Base-by-base conservation (phyloP, 2,329 filamentous ascomycete species). In the Ilyonectria mors-panacis region DNA sequence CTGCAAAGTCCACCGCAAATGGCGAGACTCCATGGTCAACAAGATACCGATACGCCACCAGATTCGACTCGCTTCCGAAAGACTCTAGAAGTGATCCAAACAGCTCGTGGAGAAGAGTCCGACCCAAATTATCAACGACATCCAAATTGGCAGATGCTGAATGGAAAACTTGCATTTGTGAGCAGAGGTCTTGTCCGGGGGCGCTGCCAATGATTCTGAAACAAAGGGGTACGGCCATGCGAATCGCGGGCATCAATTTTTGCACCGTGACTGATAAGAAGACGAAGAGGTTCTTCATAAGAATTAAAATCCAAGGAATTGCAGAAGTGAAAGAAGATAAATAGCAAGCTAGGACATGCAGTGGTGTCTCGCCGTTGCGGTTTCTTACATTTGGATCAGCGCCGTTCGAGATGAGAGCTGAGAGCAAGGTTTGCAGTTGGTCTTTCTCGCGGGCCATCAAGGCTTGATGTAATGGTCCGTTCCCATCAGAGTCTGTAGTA, bases 81-180 rank as follows among this genome's bases (percentile, higher is more conserved):
- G 6, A 47, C 6, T 17, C 1, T 50, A 33, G 35, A 30, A 42
- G 17, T 13, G 12, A 17, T 35, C 58, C 35, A 9, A 70, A 35
- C 9, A 51, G 53, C 19, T 71, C 63, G 19, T 71, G 63, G 5
- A 71, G 63, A 17, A 71, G 50, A 10, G 63, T 67, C 8, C 60
- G 59, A 0, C 70, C 70, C 13, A 44, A 6, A 19, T 55, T 62
- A n/a, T 72, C 70, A 2, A 45, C 59, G 10, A 9, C 10, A 17
- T 51, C 1, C 2, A 65, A 10, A 10, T 26, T 59, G 10, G 66
- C 69, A 35, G 56, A 63, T 4, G 53, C 53, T n/a, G 68, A 42
- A 13, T 21, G 54, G 21, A 71, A 48, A 19, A 10, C 30, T 1
- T 66, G 17, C 13, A 69, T 35, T 5, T 53, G 15, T 7, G 23